phyloP scores from a whole-genome alignment of 1,284 basidiomycete genomes.

The Mycena citricolor region DNA sequence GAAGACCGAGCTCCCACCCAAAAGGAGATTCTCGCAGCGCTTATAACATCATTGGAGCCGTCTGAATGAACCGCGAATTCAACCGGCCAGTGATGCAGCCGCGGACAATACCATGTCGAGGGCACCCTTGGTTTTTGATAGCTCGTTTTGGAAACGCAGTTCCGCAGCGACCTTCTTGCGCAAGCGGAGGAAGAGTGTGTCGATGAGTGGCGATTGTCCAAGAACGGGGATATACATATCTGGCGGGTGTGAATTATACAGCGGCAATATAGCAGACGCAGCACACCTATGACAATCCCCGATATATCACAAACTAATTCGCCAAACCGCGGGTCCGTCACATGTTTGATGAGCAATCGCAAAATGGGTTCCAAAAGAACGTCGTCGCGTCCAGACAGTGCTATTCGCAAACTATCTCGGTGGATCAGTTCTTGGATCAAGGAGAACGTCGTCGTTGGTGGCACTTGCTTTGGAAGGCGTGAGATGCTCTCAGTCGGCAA shows the following conservation, averaged over 20 bases:
- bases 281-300: constrained; percentile 80
- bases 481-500: background rate
- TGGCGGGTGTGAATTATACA: constrained; percentile 32
- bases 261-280: constrained; percentile 1
- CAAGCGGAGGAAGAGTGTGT: constrained; percentile 82
- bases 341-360: constrained; percentile 80
- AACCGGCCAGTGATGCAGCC: constrained; percentile 36
- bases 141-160: constrained; percentile 86
- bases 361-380: constrained; percentile 92
- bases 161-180: constrained; percentile 85
- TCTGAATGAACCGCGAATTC: constrained; percentile 22
- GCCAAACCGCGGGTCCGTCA: constrained; percentile 90
- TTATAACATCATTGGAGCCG: constrained; percentile 65
- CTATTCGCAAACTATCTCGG: constrained; percentile 85
- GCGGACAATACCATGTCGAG: constrained; percentile 90
- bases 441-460: constrained; percentile 86
- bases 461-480: constrained; percentile 55
- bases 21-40: constrained; percentile 65
- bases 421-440: constrained; percentile 93
- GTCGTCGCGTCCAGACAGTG: constrained; percentile 90
- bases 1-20: constrained; percentile 49
- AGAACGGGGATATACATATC: constrained; percentile 92
- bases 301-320: constrained; percentile 85
- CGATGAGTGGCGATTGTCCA: constrained; percentile 92
- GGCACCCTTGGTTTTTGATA: constrained; percentile 83